Conservation (phyloP, 306 rosid genomes). For the Acmispon strigosus region DNA sequence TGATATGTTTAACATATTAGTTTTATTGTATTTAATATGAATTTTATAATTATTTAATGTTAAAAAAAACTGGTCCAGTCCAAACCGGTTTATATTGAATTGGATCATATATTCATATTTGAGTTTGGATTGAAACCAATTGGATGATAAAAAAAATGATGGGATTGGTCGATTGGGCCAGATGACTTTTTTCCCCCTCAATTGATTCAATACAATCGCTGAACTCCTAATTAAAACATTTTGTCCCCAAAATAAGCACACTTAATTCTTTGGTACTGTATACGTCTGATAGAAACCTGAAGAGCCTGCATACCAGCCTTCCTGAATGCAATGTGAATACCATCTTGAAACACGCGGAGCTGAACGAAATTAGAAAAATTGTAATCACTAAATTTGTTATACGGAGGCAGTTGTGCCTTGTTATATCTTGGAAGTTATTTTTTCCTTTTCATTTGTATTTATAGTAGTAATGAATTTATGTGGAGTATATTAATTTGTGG, state of each 20-base stretch:
- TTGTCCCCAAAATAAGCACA: not conserved
- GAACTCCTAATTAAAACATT: not conserved
- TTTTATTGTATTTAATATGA: not conserved
- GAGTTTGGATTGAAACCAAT: too few species aligned
- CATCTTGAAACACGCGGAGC: not conserved
- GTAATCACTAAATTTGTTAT: not conserved
- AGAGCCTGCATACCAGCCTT: not conserved
- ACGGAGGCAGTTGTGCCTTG: not conserved
- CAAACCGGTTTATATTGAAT: not conserved
- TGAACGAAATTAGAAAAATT: not conserved
- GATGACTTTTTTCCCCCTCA: not conserved
- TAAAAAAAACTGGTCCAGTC: not conserved
- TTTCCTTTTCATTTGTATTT: not conserved
- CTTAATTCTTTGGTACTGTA: not conserved
- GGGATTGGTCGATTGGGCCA: too few species aligned
- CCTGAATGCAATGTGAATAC: slow-evolving; percentile 4
- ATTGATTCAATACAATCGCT: not conserved
- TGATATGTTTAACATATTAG: not conserved
- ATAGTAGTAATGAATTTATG: not conserved
- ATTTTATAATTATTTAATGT: not conserved
- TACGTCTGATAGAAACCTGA: not conserved
- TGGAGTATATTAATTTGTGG: not conserved
- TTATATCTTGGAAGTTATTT: not conserved
- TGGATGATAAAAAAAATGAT: too few species aligned
- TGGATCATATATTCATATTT: not conserved